Percentiles rank a stretch among this genome's conserved stretches.
These are phyloP conservation scores for Lentinula novae-zelandiae DNA, from an alignment of 1,284 basidiomycete species.

Conservation along the genomic window DNA sequence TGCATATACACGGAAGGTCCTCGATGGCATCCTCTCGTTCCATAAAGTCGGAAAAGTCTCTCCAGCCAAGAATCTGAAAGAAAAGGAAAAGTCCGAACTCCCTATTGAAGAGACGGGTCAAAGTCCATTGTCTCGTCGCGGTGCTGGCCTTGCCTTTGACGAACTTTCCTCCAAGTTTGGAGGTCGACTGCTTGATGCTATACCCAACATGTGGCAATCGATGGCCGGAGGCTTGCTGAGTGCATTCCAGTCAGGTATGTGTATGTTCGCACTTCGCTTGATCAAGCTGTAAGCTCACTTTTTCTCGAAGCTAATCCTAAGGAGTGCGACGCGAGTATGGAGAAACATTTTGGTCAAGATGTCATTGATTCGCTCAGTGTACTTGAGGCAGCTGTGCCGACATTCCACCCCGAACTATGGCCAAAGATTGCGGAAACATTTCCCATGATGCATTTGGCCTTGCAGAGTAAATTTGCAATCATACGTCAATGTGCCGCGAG, in stretches of 20 bases:
- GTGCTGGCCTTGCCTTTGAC: conserved; percentile 82
- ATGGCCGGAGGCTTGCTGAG: conserved; percentile 78
- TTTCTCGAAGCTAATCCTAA: conserved; percentile 42
- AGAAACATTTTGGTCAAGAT: conserved; percentile 80
- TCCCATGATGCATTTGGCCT: conserved; percentile 70
- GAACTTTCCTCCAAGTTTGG: conserved; percentile 82
- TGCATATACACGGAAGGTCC: conserved; percentile 53
- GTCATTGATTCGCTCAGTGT: conserved; percentile 93
- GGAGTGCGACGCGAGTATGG: conserved; percentile 60
- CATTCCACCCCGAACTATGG: conserved; percentile 72
- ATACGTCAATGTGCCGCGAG: conserved; percentile 85
- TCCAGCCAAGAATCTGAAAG: conserved; percentile 42
- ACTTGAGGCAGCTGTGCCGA: conserved; percentile 77
- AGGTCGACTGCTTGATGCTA: conserved; percentile 62
- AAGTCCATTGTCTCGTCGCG: conserved; percentile 68
- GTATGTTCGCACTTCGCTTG: conserved; percentile 29
- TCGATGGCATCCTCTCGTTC: conserved; percentile 80
- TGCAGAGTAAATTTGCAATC: conserved; percentile 85
- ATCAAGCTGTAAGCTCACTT: conserved; percentile 5
- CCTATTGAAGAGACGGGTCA: conserved; percentile 47
- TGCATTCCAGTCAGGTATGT: conserved; percentile 60
- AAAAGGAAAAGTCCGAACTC: conserved; percentile 35
- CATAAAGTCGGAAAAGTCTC: conserved; percentile 35
- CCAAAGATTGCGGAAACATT: conserved; percentile 70
- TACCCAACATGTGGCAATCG: conserved; percentile 94